Conservation (phyloP, 768 basidiomycete species). For the Cubamyces lactineus region DNA sequence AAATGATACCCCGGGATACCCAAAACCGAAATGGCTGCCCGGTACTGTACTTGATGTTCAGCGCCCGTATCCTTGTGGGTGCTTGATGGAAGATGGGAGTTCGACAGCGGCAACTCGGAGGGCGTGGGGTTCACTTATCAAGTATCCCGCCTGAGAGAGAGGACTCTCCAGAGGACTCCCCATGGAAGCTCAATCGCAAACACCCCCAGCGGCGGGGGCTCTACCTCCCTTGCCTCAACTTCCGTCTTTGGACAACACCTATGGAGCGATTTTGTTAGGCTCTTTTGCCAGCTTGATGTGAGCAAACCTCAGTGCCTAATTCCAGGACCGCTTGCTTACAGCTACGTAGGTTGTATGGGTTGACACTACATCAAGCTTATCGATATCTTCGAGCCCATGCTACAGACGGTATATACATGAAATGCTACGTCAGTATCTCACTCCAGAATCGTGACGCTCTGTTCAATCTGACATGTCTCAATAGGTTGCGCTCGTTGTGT, state of each 20-base stretch:
- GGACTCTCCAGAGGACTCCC: no score
- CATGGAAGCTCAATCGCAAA: no score
- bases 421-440: background rate
- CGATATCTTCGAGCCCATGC: background rate
- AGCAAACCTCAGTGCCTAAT: background rate
- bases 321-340: background rate
- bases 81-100: no score
- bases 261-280: constrained; percentile 2
- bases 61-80: no score
- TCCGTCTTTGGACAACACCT: constrained; percentile 3
- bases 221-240: background rate
- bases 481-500: background rate
- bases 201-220: no score
- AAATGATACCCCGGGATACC: no score
- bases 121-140: no score
- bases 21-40: no score
- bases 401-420: background rate
- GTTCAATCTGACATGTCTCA: no score
- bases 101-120: no score
- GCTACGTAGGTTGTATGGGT: background rate
- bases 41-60: no score
- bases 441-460: background rate
- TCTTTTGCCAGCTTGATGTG: constrained; percentile 2
- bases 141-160: no score
- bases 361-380: constrained; percentile 5